Conservation (phyloP, 768 basidiomycete species). For the Rhizopogon vinicolor region DNA sequence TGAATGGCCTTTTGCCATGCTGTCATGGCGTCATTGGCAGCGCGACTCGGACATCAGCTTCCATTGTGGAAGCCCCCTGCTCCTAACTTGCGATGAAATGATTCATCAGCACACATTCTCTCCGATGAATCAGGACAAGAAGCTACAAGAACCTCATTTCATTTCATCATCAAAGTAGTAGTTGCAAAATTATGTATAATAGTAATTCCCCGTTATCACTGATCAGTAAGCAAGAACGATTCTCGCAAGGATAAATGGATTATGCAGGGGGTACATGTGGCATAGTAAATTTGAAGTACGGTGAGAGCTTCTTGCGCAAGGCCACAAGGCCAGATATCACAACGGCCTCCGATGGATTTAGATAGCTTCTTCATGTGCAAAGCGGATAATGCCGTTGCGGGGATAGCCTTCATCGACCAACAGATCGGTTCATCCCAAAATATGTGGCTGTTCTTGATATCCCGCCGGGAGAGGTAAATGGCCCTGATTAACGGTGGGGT, state of each 20-base stretch:
- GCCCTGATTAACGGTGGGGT: constrained; percentile 2
- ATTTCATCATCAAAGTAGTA: not conserved
- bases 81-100: not conserved
- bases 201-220: too few species aligned
- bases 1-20: too few species aligned
- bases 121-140: not conserved
- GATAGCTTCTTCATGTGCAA: too few species aligned
- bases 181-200: not conserved
- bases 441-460: too few species aligned
- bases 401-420: too few species aligned
- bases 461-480: not conserved
- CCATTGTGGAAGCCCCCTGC: too few species aligned
- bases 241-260: not conserved
- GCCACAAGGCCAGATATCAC: too few species aligned
- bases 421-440: too few species aligned
- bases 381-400: too few species aligned
- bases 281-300: not conserved
- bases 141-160: not conserved
- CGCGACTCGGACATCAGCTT: too few species aligned
- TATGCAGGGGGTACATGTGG: not conserved
- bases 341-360: too few species aligned
- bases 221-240: not conserved
- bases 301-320: not conserved
- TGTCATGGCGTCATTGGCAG: too few species aligned
- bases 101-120: not conserved